These are phyloP conservation scores for Phoma sp. DNA, from an alignment of 2,329 filamentous ascomycete genomes.

Conservation along the genomic window DNA sequence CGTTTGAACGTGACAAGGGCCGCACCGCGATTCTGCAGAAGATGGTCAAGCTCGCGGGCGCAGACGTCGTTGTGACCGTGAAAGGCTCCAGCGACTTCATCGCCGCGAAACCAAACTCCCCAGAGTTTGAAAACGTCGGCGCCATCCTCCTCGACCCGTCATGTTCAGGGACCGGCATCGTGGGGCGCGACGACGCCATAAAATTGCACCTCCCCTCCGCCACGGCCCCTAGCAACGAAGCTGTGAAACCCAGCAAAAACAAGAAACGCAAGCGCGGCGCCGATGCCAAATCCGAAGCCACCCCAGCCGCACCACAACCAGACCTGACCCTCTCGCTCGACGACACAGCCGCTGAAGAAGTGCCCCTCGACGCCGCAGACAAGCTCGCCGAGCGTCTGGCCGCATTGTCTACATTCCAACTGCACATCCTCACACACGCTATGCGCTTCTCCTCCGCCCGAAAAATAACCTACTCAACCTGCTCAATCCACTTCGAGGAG, in stretches of 20 bases:
- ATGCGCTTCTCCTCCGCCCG: constrained; percentile 72
- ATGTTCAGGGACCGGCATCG: constrained; percentile 94
- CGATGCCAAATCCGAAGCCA: background rate
- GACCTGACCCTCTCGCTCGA: constrained; percentile 35
- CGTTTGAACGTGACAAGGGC: constrained; percentile 77
- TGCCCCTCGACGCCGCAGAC: constrained; percentile 35
- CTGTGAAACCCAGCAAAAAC: constrained; percentile 19
- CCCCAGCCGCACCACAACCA: constrained; percentile 11
- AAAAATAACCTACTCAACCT: constrained; percentile 90
- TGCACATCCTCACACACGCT: constrained; percentile 81
- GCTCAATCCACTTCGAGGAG: constrained; percentile 84
- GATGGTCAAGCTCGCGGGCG: constrained; percentile 83
- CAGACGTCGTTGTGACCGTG: constrained; percentile 69
- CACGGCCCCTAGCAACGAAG: background rate
- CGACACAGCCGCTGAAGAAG: constrained; percentile 49
- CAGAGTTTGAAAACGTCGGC: constrained; percentile 72
- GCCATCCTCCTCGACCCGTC: constrained; percentile 89
- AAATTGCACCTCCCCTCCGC: constrained; percentile 62
- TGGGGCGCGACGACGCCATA: constrained; percentile 81
- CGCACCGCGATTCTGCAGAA: constrained; percentile 79
- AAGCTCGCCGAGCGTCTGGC: constrained; percentile 63
- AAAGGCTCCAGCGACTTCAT: constrained; percentile 82
- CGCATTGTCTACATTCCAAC: constrained; percentile 81
- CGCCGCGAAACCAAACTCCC: constrained; percentile 69
- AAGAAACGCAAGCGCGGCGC: constrained; percentile 44